phyloP scores from a whole-genome alignment of 192 early-diverging fungal species.

The Pecoramyces ruminantium region DNA sequence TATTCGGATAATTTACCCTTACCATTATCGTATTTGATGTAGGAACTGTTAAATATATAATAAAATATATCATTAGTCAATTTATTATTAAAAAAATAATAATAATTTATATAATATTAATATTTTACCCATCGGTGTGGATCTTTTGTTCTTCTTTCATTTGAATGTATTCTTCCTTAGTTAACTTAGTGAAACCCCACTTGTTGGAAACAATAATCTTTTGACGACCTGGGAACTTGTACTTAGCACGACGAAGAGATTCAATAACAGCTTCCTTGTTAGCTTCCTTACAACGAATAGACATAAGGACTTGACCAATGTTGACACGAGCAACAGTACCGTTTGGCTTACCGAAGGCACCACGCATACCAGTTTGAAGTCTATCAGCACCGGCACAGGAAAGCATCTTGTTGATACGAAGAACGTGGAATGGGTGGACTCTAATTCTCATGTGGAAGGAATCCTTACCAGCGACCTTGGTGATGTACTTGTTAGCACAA shows the following conservation, averaged over 20 bases:
- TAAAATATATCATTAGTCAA: too few relatives aligned
- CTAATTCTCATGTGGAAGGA: constrained; percentile 98
- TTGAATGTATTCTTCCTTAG: constrained; percentile 64
- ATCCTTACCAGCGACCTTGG: constrained; percentile 92
- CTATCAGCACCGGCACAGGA: constrained; percentile 99
- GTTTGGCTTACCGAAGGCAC: constrained; percentile 94
- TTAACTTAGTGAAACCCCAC: constrained; percentile 98
- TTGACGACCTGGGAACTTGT: constrained; percentile 98
- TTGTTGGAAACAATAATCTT: constrained; percentile 99
- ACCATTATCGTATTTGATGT: not conserved
- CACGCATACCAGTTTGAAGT: constrained; percentile 98
- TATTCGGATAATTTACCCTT: not conserved
- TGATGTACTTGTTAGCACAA: constrained; percentile 95
- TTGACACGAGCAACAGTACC: constrained; percentile 91
- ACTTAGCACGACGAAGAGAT: constrained; percentile 84
- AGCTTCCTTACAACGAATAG: constrained; percentile 84
- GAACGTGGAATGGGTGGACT: constrained; percentile 97
- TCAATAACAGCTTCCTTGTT: constrained; percentile 90
- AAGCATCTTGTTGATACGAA: constrained; percentile 99
- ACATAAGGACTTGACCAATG: constrained; percentile 95
- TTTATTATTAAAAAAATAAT: too few relatives aligned
- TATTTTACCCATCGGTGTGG: not conserved
- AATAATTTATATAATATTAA: too few relatives aligned
- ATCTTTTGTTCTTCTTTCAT: not conserved
- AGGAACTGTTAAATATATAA: not conserved